Conservation (phyloP, 2,329 filamentous ascomycete genomes). For the Colletotrichum liaoningense region DNA sequence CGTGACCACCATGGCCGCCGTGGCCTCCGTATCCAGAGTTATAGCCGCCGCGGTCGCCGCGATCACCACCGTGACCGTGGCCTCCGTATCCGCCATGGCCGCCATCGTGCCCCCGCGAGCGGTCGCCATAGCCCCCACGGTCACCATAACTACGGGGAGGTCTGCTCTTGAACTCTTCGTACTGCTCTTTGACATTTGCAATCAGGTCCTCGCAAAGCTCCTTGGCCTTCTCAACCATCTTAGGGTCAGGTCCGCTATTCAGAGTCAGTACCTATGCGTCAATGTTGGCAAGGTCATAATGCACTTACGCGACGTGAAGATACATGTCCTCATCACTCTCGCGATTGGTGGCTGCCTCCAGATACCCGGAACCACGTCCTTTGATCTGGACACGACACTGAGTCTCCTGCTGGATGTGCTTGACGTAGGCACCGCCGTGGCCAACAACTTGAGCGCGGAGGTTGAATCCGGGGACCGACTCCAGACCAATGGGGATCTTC, state of each 20-base stretch:
- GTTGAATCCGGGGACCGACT: constrained; percentile 94
- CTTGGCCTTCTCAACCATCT: constrained; percentile 88
- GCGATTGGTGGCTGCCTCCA: constrained; percentile 86
- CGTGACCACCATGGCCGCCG: constrained; percentile 53
- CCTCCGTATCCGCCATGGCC: constrained; percentile 46
- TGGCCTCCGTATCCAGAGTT: constrained; percentile 43
- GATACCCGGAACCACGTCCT: constrained; percentile 92
- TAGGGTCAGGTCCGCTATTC: constrained; percentile 83
- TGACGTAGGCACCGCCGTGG: constrained; percentile 93
- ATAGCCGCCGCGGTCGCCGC: constrained; percentile 44
- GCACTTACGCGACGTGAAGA: constrained; percentile 88
- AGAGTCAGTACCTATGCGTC: constrained; percentile 45
- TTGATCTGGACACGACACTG: constrained; percentile 98
- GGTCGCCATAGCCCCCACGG: constrained; percentile 56
- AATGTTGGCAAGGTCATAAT: neutral
- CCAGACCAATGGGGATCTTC: constrained; percentile 89
- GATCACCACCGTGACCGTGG: constrained; percentile 47
- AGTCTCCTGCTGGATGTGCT: constrained; percentile 97
- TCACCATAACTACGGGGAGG: constrained; percentile 73
- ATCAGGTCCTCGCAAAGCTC: constrained; percentile 90
- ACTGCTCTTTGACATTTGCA: constrained; percentile 86
- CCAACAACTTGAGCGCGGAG: constrained; percentile 96
- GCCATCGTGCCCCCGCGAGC: constrained; percentile 51
- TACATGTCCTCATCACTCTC: constrained; percentile 98
- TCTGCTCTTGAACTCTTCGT: constrained; percentile 89